Evolutionary conservation across 257 asterid species (phyloP).

Genomic region (Przewalskia tangutica): DNA sequence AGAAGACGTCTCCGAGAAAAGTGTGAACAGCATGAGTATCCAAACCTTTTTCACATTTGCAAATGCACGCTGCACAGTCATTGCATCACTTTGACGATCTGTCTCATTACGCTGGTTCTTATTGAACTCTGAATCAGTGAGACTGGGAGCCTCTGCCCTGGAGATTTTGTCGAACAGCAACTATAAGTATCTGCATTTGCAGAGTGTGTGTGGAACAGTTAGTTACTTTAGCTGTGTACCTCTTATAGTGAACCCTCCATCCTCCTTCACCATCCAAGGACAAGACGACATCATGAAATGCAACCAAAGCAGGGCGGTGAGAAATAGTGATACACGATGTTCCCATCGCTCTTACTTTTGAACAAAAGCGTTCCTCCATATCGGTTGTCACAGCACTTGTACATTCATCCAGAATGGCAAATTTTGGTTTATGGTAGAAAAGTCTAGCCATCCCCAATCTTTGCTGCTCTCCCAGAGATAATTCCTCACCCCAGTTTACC

Average conservation of each 20-base stretch:
- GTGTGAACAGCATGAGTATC: slow-evolving; percentile 1
- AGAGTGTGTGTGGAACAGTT: neutral
- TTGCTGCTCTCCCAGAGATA: slow-evolving; percentile 96
- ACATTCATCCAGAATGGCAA: slow-evolving; percentile 96
- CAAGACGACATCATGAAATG: slow-evolving; percentile 92
- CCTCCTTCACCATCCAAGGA: slow-evolving; percentile 99
- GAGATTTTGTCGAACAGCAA: slow-evolving; percentile 13
- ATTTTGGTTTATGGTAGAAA: slow-evolving; percentile 94
- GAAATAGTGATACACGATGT: slow-evolving; percentile 97
- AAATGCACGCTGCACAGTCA: slow-evolving; percentile 92
- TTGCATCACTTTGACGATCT: slow-evolving; percentile 81
- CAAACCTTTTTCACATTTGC: slow-evolving; percentile 64
- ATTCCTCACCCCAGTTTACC: slow-evolving; percentile 98
- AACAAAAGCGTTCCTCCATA: slow-evolving; percentile 98
- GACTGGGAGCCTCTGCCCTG: slow-evolving; percentile 60
- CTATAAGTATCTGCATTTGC: slow-evolving; percentile 6
- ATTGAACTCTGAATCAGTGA: slow-evolving; percentile 44
- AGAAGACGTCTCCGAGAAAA: slow-evolving; percentile 6
- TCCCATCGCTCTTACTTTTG: slow-evolving; percentile 97
- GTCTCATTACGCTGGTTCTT: slow-evolving; percentile 44
- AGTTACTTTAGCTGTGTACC: slow-evolving; percentile 29
- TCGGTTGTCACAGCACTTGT: slow-evolving; percentile 99
- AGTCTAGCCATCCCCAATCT: slow-evolving; percentile 99
- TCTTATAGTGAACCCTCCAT: slow-evolving; percentile 77
- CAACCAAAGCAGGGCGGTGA: slow-evolving; percentile 98